Base-by-base conservation (phyloP, 169 alveolate genomes). In the Plasmodium vinckei region DNA sequence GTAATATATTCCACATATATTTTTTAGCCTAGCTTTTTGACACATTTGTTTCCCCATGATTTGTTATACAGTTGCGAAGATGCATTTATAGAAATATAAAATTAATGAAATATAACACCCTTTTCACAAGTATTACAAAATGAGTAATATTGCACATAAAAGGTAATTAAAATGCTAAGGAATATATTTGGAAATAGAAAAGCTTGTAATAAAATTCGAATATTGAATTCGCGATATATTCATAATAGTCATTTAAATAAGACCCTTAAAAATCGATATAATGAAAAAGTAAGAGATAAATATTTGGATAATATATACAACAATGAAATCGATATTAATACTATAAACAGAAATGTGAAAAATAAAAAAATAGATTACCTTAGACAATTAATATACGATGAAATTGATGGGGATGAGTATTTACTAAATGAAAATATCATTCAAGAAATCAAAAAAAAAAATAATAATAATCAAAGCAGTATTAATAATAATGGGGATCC, bases 201-300 rank as follows among this genome's bases (percentile, higher is more conserved):
- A 65, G 39, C 21, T 13, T 79, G 82, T 59, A 33, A 72, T 49
- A 65, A 23, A 9, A 53, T 79, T 67, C 60, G 51, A 33, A 25
- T 44, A 53, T 51, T 49, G 57, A 51, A 65, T 69, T 57, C 56
- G 23, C 73, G 89, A 25, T 42, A n/a, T 53, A 60, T 79, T 79
- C 89, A 79, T n/a, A 79, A 79, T 46, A 79, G 89, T 70, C 89
- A 79, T 19, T 79, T 79, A 46, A 79, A 79, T 46, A 79, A 79
- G 54, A 51, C 61, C 23, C 77, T 79, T 5, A 79, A 79, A 57
- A 79, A 79, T 47, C 65, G 79, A 42, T 79, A 79, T 65, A 67
- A 79, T 44, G 89, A 79, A 79, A 65, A 54, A 61, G 69, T 79
- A 57, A 79, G 89, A 65, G 89, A 79, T 47, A 79, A 79, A 25